Conservation (phyloP, 139 green algal species). For the Desmodesmus armatus region DNA sequence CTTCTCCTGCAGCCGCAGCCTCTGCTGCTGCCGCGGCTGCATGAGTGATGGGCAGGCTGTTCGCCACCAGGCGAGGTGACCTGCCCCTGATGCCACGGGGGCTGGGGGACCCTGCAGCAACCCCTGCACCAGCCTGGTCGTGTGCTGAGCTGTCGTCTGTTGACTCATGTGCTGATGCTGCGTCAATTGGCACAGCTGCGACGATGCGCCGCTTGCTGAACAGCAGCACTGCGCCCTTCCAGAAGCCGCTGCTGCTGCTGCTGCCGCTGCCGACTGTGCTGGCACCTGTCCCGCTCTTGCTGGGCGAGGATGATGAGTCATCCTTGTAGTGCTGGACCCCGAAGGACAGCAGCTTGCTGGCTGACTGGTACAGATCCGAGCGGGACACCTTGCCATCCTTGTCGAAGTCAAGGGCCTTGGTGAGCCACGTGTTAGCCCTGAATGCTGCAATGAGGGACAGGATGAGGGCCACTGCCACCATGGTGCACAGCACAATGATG, state of each 20-base stretch:
- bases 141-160: too few relatives aligned
- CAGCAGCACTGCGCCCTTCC: too few relatives aligned
- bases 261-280: neutral
- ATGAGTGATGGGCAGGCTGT: conserved; percentile 16
- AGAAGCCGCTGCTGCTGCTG: too few relatives aligned
- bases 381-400: conserved; percentile 33
- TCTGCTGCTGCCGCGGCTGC: conserved; percentile 20
- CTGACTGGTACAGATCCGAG: conserved; percentile 14
- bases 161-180: too few relatives aligned
- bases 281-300: neutral
- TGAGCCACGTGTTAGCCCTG: conserved; percentile 4
- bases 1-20: conserved; percentile 6
- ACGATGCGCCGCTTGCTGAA: neutral
- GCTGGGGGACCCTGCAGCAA: too few relatives aligned
- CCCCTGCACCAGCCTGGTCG: too few relatives aligned
- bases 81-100: neutral
- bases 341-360: conserved; percentile 26
- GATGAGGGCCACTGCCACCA: conserved; percentile 16
- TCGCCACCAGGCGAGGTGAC: neutral
- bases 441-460: conserved; percentile 29
- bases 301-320: neutral
- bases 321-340: neutral
- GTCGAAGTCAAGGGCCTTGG: conserved; percentile 20
- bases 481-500: conserved; percentile 25
- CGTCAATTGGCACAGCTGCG: too few relatives aligned